Evolutionary conservation across 2,329 filamentous ascomycete genomes (phyloP), one percentile per base, ranked within the genome.

Genomic region (Thielaviopsis euricoi): DNA sequence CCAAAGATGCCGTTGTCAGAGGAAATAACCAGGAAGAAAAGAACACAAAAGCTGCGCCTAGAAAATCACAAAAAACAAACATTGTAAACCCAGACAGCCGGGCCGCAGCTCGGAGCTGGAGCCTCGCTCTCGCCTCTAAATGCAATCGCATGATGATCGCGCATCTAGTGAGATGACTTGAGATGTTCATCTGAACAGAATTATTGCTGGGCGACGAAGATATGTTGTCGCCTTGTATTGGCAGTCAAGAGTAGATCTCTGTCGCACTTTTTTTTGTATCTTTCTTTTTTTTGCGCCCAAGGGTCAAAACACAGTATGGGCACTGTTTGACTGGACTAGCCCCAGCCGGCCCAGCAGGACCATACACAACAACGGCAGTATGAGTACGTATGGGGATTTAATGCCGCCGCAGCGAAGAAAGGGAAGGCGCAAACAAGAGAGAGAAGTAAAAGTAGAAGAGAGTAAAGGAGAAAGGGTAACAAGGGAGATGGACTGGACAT

Each of bases 201-300:
- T 10, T 33, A 33, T 33, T 10, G n/a, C 9, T 26, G 53, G 37
- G 37, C 21, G 40, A 26, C 37, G n/a, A 23, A 40, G 25, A 37
- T 40, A 22, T 49, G 21, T 22, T 21, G 12, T 29, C 22, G 48
- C 33, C 46, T 9, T 15, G 21, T 21, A 22, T 19, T 23, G 48
- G 48, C 40, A 49, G 22, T 43, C 37, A 23, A 43, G 5, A 40
- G 10, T 3, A 12, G 13, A 4, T 3, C 5, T 26, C 25, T 56
- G 59, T 60, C 59, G 59, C 59, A 60, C 59, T 58, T 60, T 58
- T 58, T 58, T 58, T 48, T 43, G 58, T n/a, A n/a, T 60, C 51
- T 53, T 58, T 58, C 21, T 48, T 48, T n/a, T 48, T 48, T 60
- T 60, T 60, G 59, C 59, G 59, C 59, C 59, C 53, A 60, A 60